Base-by-base conservation (phyloP, 371 early-diverging fungal species). In the Mucor mucedo region DNA sequence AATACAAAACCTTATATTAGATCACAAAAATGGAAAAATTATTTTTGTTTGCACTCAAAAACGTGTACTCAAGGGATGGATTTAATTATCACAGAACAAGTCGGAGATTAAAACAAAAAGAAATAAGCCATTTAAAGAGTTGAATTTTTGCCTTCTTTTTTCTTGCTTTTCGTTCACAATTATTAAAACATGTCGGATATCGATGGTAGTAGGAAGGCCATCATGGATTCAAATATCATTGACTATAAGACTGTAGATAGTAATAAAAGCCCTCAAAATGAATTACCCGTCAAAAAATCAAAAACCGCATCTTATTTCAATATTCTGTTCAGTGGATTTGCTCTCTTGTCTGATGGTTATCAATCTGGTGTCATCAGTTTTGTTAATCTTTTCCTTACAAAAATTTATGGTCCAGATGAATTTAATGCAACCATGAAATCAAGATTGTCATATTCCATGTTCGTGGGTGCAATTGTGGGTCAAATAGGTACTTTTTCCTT, bases 311-410 rank as follows among this genome's bases (percentile, higher is more conserved):
- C 79, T 2, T 72, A 69, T 47, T 79, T 76, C 58, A 79, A 72
- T 29, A 75, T 76, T 10, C 2, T 79, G 10, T 80, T 80, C 38
- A 71, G 75, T 58, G 80, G 77, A 21, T 70, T 80, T 41, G 80
- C 80, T 0, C 52, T 75, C 9, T 50, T 72, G 6, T 75, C 74
- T 5, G 80, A 80, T 70, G 80, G 80, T 48, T 80, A 80, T 45
- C 80, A 80, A 62, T 72, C 77, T 4, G 73, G 75, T 53, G 70
- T 76, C 9, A 80, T 80, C 42, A 72, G 77, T 60, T 69, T 70
- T 52, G 66, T 77, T 42, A 77, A 77, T 62, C 35, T 71, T 5
- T 68, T 73, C 14, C 62, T 80, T 45, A 55, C 52, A 9, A 53
- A 62, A 30, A 80, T 80, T 35, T 80, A 80, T 55, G 80, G 77